Percentiles rank a stretch among this genome's conserved stretches.
Conservation (phyloP, 176 grass and related monocot species). For the Coix lacrymajobi region DNA sequence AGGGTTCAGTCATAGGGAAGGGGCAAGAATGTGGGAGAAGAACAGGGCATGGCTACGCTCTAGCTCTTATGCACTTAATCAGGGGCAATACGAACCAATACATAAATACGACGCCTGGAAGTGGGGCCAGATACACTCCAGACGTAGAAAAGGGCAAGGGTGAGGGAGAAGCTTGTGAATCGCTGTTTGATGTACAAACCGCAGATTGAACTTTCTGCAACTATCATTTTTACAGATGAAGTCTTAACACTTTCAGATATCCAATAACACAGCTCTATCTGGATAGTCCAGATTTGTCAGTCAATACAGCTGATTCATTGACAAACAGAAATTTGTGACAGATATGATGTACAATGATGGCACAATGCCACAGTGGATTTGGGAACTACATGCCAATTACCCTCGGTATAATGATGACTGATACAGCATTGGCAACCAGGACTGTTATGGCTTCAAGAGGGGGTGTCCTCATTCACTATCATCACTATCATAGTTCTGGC, state of each 20-base stretch:
- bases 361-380: not conserved
- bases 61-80: too few species aligned
- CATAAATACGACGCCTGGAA: too few species aligned
- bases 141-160: too few species aligned
- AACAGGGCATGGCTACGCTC: too few species aligned
- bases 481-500: constrained; percentile 43
- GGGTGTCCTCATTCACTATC: constrained; percentile 21
- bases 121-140: too few species aligned
- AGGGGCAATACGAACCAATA: too few species aligned
- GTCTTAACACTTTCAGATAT: not conserved
- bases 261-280: not conserved
- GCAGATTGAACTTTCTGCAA: not conserved
- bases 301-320: not conserved
- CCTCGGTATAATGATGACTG: not conserved
- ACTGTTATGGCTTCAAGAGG: not conserved
- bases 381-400: not conserved
- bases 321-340: not conserved
- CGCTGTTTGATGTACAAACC: not conserved
- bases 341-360: not conserved
- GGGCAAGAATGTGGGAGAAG: too few species aligned
- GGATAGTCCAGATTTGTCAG: not conserved
- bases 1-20: too few species aligned
- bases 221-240: not conserved
- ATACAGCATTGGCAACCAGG: not conserved
- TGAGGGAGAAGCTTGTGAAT: too few species aligned